These are phyloP conservation scores for Actinidia polygama DNA, from an alignment of 179 eudicot genomes.

Conservation along the genomic window DNA sequence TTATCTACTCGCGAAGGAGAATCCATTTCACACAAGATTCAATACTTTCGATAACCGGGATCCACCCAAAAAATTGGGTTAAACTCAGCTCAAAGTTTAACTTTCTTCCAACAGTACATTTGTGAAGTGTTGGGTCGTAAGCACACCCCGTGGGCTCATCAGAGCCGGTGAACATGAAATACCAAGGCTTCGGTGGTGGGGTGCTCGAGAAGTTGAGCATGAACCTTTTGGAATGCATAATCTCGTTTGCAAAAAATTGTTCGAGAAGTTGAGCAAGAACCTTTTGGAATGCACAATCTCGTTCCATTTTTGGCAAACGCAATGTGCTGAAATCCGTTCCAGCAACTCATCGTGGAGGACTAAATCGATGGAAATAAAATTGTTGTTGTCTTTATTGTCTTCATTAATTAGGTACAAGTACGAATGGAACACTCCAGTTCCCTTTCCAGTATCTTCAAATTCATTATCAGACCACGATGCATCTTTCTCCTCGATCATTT, in stretches of 20 bases:
- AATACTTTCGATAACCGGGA: too few relatives aligned
- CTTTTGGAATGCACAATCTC: constrained; percentile 34
- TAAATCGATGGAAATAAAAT: constrained; percentile 26
- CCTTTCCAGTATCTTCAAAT: constrained; percentile 20
- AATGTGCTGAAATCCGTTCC: constrained; percentile 32
- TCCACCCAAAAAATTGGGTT: too few relatives aligned
- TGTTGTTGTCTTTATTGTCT: constrained; percentile 26
- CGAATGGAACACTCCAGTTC: constrained; percentile 34
- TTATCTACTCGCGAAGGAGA: too few relatives aligned
- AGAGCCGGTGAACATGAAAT: constrained; percentile 43
- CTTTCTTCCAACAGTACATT: too few relatives aligned
- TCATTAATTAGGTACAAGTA: constrained; percentile 37
- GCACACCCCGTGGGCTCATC: constrained; percentile 33
- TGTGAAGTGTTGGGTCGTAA: constrained; percentile 37
- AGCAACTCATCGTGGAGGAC: constrained; percentile 44
- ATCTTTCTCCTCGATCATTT: constrained; percentile 22
- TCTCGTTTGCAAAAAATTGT: too few relatives aligned
- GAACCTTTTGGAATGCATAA: too few relatives aligned
- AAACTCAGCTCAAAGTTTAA: too few relatives aligned
- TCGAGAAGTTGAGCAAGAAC: constrained; percentile 16
- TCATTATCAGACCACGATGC: constrained; percentile 42
- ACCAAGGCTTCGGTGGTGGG: constrained; percentile 44
- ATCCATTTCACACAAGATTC: too few relatives aligned
- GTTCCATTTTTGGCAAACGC: constrained; percentile 50
- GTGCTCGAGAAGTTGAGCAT: too few relatives aligned